Percentiles rank a stretch among this genome's conserved stretches.
These are phyloP conservation scores for Jacaranda copaia DNA, from an alignment of 257 asterid species.

Conservation along the genomic window DNA sequence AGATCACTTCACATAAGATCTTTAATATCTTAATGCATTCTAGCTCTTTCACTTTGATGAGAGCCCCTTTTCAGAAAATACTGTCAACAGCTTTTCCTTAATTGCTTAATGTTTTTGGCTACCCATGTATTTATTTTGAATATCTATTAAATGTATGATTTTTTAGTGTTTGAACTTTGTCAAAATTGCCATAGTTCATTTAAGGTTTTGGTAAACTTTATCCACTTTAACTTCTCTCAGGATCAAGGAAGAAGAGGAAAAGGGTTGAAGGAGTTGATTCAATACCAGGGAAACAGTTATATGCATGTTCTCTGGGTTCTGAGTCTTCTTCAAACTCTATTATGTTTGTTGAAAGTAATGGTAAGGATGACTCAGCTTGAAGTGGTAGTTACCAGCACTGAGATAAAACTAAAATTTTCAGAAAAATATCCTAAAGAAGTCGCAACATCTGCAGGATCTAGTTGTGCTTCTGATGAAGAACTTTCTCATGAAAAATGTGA, in stretches of 20 bases:
- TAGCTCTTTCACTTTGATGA: not conserved
- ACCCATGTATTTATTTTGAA: slow-evolving; percentile 5
- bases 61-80: not conserved
- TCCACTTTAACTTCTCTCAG: slow-evolving; percentile 42
- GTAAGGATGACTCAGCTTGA: slow-evolving; percentile 41
- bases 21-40: slow-evolving; percentile 12
- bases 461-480: slow-evolving; percentile 41
- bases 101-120: slow-evolving; percentile 2
- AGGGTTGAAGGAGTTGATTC: slow-evolving; percentile 45
- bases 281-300: slow-evolving; percentile 41
- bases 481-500: slow-evolving; percentile 36
- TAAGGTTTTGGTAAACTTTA: slow-evolving; percentile 19
- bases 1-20: no score
- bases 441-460: slow-evolving; percentile 47
- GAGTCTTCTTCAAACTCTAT: slow-evolving; percentile 45
- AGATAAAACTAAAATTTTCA: slow-evolving; percentile 3
- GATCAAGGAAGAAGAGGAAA: slow-evolving; percentile 64
- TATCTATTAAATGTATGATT: not conserved
- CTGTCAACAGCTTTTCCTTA: slow-evolving; percentile 27
- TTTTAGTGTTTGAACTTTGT: not conserved
- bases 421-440: slow-evolving; percentile 37
- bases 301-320: slow-evolving; percentile 36
- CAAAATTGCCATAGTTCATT: not conserved
- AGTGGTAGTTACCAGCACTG: slow-evolving; percentile 14
- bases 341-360: slow-evolving; percentile 40